These are phyloP conservation scores for Periconia digitata DNA, from an alignment of 2,329 filamentous ascomycete species.

Conservation along the genomic window DNA sequence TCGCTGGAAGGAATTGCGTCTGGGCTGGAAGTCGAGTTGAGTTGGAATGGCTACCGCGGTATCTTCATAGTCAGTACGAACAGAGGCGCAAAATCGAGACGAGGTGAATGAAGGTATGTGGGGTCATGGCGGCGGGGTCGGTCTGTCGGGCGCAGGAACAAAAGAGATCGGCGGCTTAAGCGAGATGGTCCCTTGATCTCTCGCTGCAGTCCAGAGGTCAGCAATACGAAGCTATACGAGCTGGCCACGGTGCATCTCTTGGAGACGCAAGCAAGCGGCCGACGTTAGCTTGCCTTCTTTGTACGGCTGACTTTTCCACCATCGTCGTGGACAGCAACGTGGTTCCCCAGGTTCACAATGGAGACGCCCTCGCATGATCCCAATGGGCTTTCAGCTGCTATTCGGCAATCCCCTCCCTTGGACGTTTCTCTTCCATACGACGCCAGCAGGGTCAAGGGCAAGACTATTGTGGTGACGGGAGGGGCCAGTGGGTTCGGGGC, in stretches of 20 bases:
- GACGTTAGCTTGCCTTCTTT: no score
- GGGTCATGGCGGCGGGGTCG: neutral
- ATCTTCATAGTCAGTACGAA: no score
- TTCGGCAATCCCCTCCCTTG: slow-evolving; percentile 43
- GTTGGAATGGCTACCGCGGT: no score
- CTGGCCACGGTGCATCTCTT: no score
- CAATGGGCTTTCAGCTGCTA: slow-evolving; percentile 21
- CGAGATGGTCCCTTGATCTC: no score
- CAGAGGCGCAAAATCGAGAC: neutral
- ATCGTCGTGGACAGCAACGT: no score
- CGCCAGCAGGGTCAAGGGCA: slow-evolving; percentile 40
- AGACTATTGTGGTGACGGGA: slow-evolving; percentile 43
- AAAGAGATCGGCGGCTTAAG: neutral
- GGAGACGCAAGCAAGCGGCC: no score
- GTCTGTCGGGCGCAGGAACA: neutral
- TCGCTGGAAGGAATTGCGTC: neutral
- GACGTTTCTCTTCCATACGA: slow-evolving; percentile 40
- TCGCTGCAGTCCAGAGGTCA: neutral
- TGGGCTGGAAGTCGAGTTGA: no score
- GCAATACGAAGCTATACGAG: neutral
- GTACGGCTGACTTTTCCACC: no score
- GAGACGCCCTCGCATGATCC: slow-evolving; percentile 26
- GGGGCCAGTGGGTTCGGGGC: slow-evolving; percentile 45
- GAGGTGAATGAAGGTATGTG: neutral
- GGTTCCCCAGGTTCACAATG: no score